Evolutionary conservation across 1,284 basidiomycete species (phyloP).

Genomic region (Sanghuangporus sanghuang): DNA sequence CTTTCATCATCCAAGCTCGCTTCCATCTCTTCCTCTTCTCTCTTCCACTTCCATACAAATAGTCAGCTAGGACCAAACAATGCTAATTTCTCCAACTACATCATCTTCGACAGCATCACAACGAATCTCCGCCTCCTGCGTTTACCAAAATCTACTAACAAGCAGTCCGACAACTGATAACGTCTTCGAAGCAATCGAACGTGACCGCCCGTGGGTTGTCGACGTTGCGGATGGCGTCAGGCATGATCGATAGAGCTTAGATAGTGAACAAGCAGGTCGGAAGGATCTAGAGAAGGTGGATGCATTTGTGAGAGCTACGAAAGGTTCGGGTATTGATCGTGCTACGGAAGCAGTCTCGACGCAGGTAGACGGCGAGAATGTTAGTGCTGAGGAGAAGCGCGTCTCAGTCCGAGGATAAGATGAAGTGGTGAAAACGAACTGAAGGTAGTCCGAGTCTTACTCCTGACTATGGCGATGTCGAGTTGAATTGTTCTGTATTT

Average conservation of each 20-base stretch:
- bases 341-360: neutral
- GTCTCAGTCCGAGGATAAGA: neutral
- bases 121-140: too few relatives aligned
- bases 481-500: neutral
- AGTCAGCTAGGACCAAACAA: constrained; percentile 6
- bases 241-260: constrained; percentile 81
- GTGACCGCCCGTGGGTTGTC: constrained; percentile 81
- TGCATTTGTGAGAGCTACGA: constrained; percentile 64
- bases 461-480: too few relatives aligned
- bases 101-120: too few relatives aligned
- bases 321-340: constrained; percentile 23
- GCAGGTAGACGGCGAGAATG: neutral
- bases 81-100: too few relatives aligned
- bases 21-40: constrained; percentile 1
- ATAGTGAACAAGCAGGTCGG: constrained; percentile 44
- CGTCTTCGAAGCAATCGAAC: constrained; percentile 60
- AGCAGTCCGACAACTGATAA: constrained; percentile 70
- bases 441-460: too few relatives aligned
- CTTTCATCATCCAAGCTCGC: constrained; percentile 6
- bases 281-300: constrained; percentile 75
- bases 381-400: neutral
- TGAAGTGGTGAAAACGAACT: neutral
- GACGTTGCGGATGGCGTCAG: constrained; percentile 93
- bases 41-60: constrained; percentile 5
- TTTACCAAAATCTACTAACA: too few relatives aligned